Evolutionary conservation across 129 eudicot species (phyloP).

Genomic region (Centrapalus pauciflorus): DNA sequence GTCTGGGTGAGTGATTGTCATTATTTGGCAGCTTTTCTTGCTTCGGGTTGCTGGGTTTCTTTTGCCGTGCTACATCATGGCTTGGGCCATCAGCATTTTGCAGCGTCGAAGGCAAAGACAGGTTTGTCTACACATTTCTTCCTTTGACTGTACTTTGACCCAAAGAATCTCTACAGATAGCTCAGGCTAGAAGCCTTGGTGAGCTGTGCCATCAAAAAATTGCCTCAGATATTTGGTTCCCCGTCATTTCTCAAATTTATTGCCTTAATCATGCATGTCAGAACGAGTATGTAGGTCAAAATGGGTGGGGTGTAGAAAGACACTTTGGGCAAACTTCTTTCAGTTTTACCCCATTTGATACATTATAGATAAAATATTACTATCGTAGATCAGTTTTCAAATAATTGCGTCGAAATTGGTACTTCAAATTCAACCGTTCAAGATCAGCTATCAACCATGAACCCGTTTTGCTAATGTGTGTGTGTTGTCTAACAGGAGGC

Average conservation of each 20-base stretch:
- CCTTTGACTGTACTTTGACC: background rate
- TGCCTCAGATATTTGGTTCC: background rate
- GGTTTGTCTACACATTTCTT: conserved; percentile 32
- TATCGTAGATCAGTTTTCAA: too few species aligned
- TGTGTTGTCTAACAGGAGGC: conserved; percentile 47
- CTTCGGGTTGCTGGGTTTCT: conserved; percentile 87
- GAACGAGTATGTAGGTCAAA: too few species aligned
- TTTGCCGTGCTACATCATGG: conserved; percentile 90
- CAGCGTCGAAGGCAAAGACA: conserved; percentile 92
- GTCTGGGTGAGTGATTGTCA: background rate
- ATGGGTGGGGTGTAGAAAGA: background rate
- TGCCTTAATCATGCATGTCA: too few species aligned
- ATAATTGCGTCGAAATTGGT: too few species aligned
- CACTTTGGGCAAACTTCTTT: background rate
- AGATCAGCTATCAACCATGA: background rate
- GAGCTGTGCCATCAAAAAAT: background rate
- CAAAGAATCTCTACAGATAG: too few species aligned
- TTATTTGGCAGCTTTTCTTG: conserved; percentile 62
- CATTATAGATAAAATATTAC: background rate
- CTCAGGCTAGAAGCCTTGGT: background rate
- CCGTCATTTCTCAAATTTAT: background rate
- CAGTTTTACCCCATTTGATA: background rate
- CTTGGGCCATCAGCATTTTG: conserved; percentile 88
- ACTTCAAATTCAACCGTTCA: background rate
- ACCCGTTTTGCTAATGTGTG: background rate